Conservation (phyloP, 495 filamentous ascomycete species). For the Aspergillus steynii region DNA sequence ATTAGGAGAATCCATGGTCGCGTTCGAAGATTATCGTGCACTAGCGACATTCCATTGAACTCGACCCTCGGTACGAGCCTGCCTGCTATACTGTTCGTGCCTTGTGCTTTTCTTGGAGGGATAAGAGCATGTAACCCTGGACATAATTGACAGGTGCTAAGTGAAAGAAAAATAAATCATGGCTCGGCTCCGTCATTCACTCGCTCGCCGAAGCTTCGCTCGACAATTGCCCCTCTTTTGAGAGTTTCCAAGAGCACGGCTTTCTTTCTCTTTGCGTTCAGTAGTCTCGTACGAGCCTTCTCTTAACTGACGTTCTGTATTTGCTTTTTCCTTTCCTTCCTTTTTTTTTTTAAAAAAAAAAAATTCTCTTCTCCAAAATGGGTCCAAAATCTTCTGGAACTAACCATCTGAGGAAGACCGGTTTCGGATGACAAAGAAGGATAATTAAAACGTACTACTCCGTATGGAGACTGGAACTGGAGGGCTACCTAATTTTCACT, state of each 20-base stretch:
- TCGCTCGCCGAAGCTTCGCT: constrained; percentile 20
- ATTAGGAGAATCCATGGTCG: not conserved
- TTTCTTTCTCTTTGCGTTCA: constrained; percentile 5
- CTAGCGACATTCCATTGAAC: too few species aligned
- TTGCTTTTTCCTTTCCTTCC: not conserved
- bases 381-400: constrained; percentile 2
- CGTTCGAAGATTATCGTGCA: not conserved
- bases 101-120: not conserved
- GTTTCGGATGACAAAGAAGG: too few species aligned
- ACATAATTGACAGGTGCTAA: not conserved
- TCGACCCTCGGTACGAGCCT: too few species aligned
- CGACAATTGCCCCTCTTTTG: constrained; percentile 9
- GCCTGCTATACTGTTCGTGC: not conserved
- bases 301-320: not conserved
- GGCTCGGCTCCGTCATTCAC: constrained; percentile 12
- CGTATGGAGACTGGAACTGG: too few species aligned
- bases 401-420: not conserved
- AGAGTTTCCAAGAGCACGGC: constrained; percentile 2
- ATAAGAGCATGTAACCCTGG: not conserved
- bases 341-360: not conserved
- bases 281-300: constrained; percentile 2
- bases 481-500: too few species aligned
- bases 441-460: too few species aligned
- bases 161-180: not conserved
- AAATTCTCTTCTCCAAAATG: not conserved